A percentile compares a stretch with the other conserved stretches of the same genome.
These are phyloP conservation scores for Dryas octopetala DNA, from an alignment of 306 rosid species.

Conservation along the genomic window DNA sequence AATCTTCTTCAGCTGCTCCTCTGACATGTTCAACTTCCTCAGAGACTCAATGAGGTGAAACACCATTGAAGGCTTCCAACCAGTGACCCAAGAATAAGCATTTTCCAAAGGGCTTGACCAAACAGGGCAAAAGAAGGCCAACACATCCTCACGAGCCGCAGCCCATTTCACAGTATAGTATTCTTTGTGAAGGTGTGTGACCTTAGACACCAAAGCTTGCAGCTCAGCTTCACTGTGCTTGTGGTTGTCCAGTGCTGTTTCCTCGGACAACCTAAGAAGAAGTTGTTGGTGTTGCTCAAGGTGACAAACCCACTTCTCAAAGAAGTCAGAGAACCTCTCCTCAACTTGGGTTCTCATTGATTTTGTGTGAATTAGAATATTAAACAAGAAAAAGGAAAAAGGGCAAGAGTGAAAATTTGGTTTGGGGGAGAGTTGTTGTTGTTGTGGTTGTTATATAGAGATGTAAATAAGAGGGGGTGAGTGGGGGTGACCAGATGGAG, in stretches of 20 bases:
- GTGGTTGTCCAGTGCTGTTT: background rate
- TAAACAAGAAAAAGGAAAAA: background rate
- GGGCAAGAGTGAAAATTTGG: background rate
- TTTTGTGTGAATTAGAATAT: background rate
- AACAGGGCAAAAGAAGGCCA: constrained; percentile 50
- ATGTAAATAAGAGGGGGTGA: background rate
- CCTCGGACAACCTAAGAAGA: constrained; percentile 24
- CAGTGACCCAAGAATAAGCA: constrained; percentile 40
- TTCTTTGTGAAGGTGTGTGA: constrained; percentile 53
- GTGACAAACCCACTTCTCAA: constrained; percentile 43
- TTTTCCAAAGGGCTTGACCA: constrained; percentile 49
- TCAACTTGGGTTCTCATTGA: constrained; percentile 40
- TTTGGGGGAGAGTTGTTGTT: background rate
- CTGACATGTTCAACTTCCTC: constrained; percentile 23
- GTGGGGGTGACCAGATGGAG: constrained; percentile 40
- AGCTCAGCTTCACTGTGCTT: constrained; percentile 27
- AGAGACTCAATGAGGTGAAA: constrained; percentile 25
- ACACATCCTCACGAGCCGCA: constrained; percentile 49
- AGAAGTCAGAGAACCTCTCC: constrained; percentile 49
- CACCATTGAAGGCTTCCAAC: constrained; percentile 51
- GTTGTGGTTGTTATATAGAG: background rate
- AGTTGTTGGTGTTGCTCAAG: constrained; percentile 41
- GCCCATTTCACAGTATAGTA: constrained; percentile 73
- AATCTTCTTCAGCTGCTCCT: constrained; percentile 25
- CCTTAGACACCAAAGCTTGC: constrained; percentile 34